phyloP scores from a whole-genome alignment of 345 rosid genomes.

The Euphorbia peplus region DNA sequence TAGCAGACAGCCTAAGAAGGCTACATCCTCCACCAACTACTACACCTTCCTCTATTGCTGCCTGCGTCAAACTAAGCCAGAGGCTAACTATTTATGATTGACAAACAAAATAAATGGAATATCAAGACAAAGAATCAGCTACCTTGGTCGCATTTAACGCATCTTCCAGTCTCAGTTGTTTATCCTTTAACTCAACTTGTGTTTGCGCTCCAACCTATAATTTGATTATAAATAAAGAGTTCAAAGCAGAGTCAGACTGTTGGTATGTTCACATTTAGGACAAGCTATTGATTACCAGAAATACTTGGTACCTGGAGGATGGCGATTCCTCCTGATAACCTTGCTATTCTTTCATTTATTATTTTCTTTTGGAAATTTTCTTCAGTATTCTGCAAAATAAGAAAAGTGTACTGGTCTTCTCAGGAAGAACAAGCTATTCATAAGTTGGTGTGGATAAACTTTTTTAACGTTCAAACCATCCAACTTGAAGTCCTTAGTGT shows the following conservation, averaged over 20 bases:
- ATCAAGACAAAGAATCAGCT: slow-evolving; percentile 9
- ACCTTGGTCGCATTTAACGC: slow-evolving; percentile 97
- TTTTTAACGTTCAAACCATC: neutral
- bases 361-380: slow-evolving; percentile 71
- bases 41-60: slow-evolving; percentile 93
- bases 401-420: neutral
- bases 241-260: neutral
- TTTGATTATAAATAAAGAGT: slow-evolving; percentile 21
- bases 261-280: slow-evolving; percentile 3
- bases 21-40: slow-evolving; percentile 92
- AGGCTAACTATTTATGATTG: slow-evolving; percentile 6
- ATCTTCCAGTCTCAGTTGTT: slow-evolving; percentile 81
- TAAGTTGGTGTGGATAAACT: neutral
- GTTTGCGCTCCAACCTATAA: slow-evolving; percentile 90
- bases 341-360: slow-evolving; percentile 79
- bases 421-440: neutral
- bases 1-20: slow-evolving; percentile 67
- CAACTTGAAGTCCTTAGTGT: neutral
- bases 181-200: slow-evolving; percentile 85
- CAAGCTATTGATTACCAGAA: neutral
- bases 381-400: slow-evolving; percentile 56
- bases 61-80: slow-evolving; percentile 43
- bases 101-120: neutral
- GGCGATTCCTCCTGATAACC: slow-evolving; percentile 82
- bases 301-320: slow-evolving; percentile 61